Base-by-base conservation (phyloP, 2,329 filamentous ascomycete genomes). In the Pseudocercospora fijiensis region DNA sequence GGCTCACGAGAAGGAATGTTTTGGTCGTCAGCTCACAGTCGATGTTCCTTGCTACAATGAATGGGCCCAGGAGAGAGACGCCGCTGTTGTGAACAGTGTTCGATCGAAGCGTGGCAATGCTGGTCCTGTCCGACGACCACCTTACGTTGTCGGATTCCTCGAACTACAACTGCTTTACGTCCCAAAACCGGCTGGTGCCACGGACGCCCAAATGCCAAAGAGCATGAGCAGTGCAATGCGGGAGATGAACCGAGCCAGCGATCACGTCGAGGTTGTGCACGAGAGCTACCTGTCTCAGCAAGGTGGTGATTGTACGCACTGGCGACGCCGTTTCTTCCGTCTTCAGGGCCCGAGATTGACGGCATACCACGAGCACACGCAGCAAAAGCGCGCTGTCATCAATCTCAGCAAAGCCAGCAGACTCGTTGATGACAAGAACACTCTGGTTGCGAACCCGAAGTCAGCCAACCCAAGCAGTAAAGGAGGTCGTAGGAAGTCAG, bases 291-390 rank as follows among this genome's bases (percentile, higher is more conserved):
- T 99, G 64, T 97, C 93, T 76, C 95, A 99, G 76, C 95, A 99
- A 79, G 95, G 95, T 75, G 95, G 95, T 71, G 95, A 99, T 76
- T 99, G 95, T 78, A 92, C 96, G 90, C 98, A 92, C 83, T 99
- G 95, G 95, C 92, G 95, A 66, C 92, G 95, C 65, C 91, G 95
- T 65, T 98, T 96, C 81, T 99, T 99, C 84, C 96, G 95, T 76
- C 88, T 99, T 8, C 86, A 90, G 22, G 94, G 94, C 47, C 89
- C 90, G 27, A 96, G 96, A 78, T 83, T 99, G 65, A 98, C 94
- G 4, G 95, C 95, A 2, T 99, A 92, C 78, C 95, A 99, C 75
- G 95, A 99, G 81, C 88, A 92, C 49, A 98, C 94, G 16, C 88
- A 92, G 24, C 95, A 99, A 78, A 95, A 94, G 55, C 91, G 95